A percentile compares a stretch with the other conserved stretches of the same genome.
Evolutionary conservation across 345 rosid genomes (phyloP).

Genomic region (Populus tremula): DNA sequence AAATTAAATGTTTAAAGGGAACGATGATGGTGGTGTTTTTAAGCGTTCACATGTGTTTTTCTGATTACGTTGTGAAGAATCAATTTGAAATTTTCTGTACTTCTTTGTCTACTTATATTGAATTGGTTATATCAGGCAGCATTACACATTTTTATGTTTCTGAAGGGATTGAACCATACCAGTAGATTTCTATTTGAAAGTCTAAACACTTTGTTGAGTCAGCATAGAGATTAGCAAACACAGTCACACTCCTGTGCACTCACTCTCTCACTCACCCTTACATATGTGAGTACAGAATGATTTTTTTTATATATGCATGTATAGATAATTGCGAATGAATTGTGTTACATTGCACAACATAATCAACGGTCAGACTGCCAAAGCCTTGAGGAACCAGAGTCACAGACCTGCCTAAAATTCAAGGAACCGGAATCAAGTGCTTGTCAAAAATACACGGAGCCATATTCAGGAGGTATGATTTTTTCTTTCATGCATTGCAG

Average conservation of each 20-base stretch:
- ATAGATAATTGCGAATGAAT: conserved; percentile 58
- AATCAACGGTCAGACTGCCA: conserved; percentile 16
- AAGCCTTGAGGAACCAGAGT: conserved; percentile 13
- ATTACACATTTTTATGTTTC: background rate
- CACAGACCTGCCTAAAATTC: background rate
- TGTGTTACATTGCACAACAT: conserved; percentile 42
- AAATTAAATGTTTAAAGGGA: background rate
- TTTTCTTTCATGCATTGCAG: background rate
- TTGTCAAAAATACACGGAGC: background rate
- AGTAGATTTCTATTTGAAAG: too few relatives aligned
- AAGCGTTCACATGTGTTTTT: background rate
- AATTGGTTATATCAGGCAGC: background rate
- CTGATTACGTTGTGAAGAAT: background rate
- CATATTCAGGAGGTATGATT: conserved; percentile 32
- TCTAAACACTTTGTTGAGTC: background rate
- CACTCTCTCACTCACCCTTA: background rate
- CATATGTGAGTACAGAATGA: background rate
- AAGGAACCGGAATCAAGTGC: background rate
- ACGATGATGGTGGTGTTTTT: background rate
- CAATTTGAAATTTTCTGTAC: background rate
- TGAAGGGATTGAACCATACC: background rate
- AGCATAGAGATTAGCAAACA: background rate
- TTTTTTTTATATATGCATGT: background rate
- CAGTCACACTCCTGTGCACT: background rate
- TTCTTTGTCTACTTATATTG: background rate